Evolutionary conservation across 2,329 filamentous ascomycete species (phyloP).

Genomic region (Aspergillus texensis): DNA sequence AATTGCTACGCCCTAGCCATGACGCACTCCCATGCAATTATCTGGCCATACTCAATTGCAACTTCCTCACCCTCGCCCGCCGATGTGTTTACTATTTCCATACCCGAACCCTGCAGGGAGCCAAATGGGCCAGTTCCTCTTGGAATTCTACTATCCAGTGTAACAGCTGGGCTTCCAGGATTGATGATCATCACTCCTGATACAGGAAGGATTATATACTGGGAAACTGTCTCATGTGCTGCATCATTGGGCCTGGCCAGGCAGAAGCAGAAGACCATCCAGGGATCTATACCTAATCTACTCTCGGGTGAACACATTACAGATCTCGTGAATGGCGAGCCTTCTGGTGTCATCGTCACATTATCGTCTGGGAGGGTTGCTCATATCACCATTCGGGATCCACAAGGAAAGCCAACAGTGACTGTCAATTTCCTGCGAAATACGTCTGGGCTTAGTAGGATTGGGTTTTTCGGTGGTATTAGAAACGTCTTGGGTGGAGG

Average conservation of each 20-base stretch:
- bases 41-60: slow-evolving; percentile 78
- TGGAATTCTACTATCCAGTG: slow-evolving; percentile 78
- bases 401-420: slow-evolving; percentile 81
- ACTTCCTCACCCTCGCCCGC: slow-evolving; percentile 32
- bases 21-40: slow-evolving; percentile 77
- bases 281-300: slow-evolving; percentile 72
- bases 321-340: slow-evolving; percentile 80
- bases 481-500: slow-evolving; percentile 73
- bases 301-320: slow-evolving; percentile 76
- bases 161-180: slow-evolving; percentile 78
- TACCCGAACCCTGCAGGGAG: slow-evolving; percentile 72
- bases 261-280: slow-evolving; percentile 78
- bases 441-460: slow-evolving; percentile 52
- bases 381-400: slow-evolving; percentile 82
- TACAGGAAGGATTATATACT: slow-evolving; percentile 85
- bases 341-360: slow-evolving; percentile 80
- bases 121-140: slow-evolving; percentile 74
- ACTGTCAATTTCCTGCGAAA: slow-evolving; percentile 74
- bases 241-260: slow-evolving; percentile 81
- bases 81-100: slow-evolving; percentile 76
- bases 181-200: slow-evolving; percentile 83
- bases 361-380: slow-evolving; percentile 85
- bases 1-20: slow-evolving; percentile 77
- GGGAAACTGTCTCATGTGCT: slow-evolving; percentile 91
- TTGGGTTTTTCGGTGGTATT: slow-evolving; percentile 77